Conservation (phyloP, 352 stramenopile species). For the Globisporangium rhizosaccharum region DNA sequence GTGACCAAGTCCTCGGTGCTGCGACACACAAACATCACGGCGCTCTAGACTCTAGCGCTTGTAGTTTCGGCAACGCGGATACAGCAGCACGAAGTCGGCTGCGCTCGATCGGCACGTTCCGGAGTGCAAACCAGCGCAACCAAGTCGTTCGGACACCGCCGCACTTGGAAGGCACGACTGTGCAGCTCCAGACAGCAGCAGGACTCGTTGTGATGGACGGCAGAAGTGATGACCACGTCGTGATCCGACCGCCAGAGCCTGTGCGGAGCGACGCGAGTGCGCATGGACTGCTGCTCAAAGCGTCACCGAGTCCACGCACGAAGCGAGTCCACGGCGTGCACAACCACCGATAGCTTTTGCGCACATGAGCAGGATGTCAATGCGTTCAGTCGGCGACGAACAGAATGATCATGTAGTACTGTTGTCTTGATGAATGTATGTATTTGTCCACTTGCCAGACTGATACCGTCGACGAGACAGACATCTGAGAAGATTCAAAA, state of each 20-base stretch:
- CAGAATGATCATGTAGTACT: no score
- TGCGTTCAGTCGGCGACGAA: no score
- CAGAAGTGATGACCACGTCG: no score
- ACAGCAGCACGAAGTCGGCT: constrained; percentile 4
- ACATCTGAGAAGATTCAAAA: no score
- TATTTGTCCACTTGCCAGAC: no score
- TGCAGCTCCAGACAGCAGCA: neutral
- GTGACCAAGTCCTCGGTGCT: constrained; percentile 22
- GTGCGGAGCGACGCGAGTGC: neutral
- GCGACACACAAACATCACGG: neutral
- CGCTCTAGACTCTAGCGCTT: no score
- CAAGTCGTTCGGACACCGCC: constrained; percentile 1
- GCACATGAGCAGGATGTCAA: no score
- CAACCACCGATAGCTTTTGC: neutral
- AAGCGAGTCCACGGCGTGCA: neutral
- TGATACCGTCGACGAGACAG: no score
- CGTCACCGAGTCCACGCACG: constrained; percentile 3
- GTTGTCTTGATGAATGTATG: no score
- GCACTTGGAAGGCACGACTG: neutral
- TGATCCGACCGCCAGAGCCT: neutral
- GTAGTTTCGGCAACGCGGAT: neutral
- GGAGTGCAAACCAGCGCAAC: constrained; percentile 8
- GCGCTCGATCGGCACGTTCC: constrained; percentile 23
- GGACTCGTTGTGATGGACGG: neutral
- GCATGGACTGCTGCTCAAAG: neutral